These are phyloP conservation scores for Quercus bicolor DNA, from an alignment of 306 rosid species.

Conservation along the genomic window DNA sequence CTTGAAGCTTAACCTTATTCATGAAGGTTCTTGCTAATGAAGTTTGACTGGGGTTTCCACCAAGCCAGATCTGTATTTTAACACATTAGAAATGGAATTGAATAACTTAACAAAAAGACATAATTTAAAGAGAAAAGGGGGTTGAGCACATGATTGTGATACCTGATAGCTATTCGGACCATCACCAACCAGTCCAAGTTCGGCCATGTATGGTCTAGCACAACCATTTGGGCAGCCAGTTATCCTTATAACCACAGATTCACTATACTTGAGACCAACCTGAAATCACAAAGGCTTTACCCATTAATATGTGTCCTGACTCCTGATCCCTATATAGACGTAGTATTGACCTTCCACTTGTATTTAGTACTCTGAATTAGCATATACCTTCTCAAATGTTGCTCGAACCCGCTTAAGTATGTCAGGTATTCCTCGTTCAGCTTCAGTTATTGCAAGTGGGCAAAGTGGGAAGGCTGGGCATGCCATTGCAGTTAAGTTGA, in stretches of 20 bases:
- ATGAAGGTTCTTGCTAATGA: constrained; percentile 73
- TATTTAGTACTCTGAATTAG: neutral
- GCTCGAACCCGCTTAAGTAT: constrained; percentile 89
- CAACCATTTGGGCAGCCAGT: constrained; percentile 99
- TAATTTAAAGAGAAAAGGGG: neutral
- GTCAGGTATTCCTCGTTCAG: constrained; percentile 91
- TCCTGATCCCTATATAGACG: neutral
- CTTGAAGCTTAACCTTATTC: constrained; percentile 89
- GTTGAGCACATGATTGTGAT: constrained; percentile 25
- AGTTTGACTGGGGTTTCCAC: constrained; percentile 80
- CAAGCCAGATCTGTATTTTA: constrained; percentile 80
- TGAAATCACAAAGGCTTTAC: constrained; percentile 26
- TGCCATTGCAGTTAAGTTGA: constrained; percentile 94
- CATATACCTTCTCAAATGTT: constrained; percentile 80
- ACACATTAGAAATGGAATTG: neutral
- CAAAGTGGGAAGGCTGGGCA: constrained; percentile 98
- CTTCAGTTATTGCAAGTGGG: constrained; percentile 94
- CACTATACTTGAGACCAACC: constrained; percentile 92
- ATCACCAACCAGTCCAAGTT: constrained; percentile 95
- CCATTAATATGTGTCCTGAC: constrained; percentile 5
- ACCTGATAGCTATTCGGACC: constrained; percentile 99
- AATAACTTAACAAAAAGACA: neutral
- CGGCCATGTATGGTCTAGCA: constrained; percentile 98
- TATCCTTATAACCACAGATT: constrained; percentile 82
- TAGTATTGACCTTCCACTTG: neutral